Base-by-base conservation (phyloP, 2,329 filamentous ascomycete genomes). In the Alternaria sp. region DNA sequence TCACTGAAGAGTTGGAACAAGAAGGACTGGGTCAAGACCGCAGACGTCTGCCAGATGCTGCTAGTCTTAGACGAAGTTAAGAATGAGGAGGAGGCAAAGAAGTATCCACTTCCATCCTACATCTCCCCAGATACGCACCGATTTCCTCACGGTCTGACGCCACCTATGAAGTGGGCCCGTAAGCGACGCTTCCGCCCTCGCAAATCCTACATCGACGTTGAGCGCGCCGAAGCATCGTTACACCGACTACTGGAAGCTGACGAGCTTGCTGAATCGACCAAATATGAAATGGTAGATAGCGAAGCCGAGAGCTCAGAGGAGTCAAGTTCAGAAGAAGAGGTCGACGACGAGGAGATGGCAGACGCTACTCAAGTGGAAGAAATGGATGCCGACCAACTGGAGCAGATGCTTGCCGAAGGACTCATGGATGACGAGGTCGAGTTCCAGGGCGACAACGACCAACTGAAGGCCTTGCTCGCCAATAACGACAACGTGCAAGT, bases 1-100 rank as follows among this genome's bases (percentile, higher is more conserved):
- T 91, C 90, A 8, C 94, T 96, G 91, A 97, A 97, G 84, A 94
- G 92, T 63, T 97, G 93, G 92, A 94, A 97, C 77, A 90, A 90
- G 74, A 93, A 92, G 74, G 78, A 90, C 18, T 93, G 94, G 84
- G 93, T 94, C 84, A 97, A 97, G 82, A 92, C 92, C 9, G 91
- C 92, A 30, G 94, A 97, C 75, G 88, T 97, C 33, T 93, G 91
- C 70, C 93, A 97, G 82, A 96, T 97, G 92, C 86, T 97, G 37
- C 82, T 96, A 8, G 92, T 95, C 2, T 87, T 94, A 61, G 90
- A 91, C 9, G 84, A 81, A 30, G 90, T 95, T 18, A 82, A 84
- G 50, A 89, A 80, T 75, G 78, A 87, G 76, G 82, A 84, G 3
- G 81, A 84, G 59, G 83, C 83, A 3, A 84, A 81, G 66, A 78